phyloP scores from a whole-genome alignment of 345 rosid species.

The Geranium rotundifolium region DNA sequence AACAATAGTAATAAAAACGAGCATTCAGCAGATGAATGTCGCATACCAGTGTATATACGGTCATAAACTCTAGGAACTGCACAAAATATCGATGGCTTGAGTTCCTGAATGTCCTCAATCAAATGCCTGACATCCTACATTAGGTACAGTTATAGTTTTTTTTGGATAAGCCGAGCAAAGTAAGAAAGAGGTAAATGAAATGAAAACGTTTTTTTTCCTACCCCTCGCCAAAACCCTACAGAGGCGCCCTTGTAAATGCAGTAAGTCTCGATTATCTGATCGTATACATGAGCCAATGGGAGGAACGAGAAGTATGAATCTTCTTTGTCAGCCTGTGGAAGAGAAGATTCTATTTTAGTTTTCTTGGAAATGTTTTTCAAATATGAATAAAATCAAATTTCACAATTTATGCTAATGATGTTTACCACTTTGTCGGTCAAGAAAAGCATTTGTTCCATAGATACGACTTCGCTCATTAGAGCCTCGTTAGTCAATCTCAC shows the following conservation, averaged over 20 bases:
- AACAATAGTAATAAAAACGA: no score
- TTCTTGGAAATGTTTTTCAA: no score
- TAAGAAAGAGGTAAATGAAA: not conserved
- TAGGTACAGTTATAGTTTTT: not conserved
- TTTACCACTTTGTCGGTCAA: constrained; percentile 59
- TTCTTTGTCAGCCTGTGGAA: constrained; percentile 45
- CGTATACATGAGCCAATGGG: constrained; percentile 85
- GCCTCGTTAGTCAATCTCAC: constrained; percentile 59
- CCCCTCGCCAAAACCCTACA: constrained; percentile 89
- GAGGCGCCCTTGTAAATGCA: constrained; percentile 69
- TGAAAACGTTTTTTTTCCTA: constrained; percentile 19
- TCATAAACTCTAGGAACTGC: constrained; percentile 92
- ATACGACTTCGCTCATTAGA: constrained; percentile 57
- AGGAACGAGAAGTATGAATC: constrained; percentile 90
- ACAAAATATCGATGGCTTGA: constrained; percentile 71
- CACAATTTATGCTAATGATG: no score
- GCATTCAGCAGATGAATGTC: no score
- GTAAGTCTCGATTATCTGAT: constrained; percentile 69
- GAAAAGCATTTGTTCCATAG: constrained; percentile 54
- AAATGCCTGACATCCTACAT: constrained; percentile 55
- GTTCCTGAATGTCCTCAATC: constrained; percentile 77
- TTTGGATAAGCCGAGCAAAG: not conserved
- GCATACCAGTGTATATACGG: constrained; percentile 54
- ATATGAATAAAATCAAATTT: no score
- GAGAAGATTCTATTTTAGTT: no score